Percentiles rank a stretch among this genome's conserved stretches.
Conservation (phyloP, 2,329 filamentous ascomycete species). For the Trichophyton mentagrophytes region DNA sequence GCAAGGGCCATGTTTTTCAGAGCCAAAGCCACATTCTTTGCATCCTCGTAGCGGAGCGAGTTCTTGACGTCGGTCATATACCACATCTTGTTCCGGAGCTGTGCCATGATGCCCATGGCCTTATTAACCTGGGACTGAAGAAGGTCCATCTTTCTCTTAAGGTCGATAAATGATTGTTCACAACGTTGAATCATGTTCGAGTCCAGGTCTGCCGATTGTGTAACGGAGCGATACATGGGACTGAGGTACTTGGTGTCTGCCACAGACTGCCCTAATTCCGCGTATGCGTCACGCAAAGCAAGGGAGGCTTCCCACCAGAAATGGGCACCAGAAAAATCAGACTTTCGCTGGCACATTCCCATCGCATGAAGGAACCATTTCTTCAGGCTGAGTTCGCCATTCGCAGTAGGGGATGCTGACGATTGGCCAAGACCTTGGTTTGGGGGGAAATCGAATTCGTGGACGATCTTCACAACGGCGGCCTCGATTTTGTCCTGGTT, state of each 20-base stretch:
- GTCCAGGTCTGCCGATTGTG: slow-evolving; percentile 23
- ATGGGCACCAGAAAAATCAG: slow-evolving; percentile 72
- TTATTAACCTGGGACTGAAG: slow-evolving; percentile 61
- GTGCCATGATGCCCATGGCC: slow-evolving; percentile 60
- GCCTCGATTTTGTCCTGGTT: slow-evolving; percentile 72
- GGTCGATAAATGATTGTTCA: slow-evolving; percentile 51
- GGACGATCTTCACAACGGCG: slow-evolving; percentile 65
- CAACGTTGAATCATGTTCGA: slow-evolving; percentile 24
- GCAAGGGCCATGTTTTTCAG: slow-evolving; percentile 74
- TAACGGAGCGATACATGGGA: slow-evolving; percentile 54
- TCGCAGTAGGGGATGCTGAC: not conserved
- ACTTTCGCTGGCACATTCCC: slow-evolving; percentile 61
- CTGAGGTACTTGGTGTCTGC: slow-evolving; percentile 58
- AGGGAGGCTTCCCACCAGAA: slow-evolving; percentile 74
- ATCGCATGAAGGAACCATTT: slow-evolving; percentile 51
- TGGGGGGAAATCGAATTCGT: slow-evolving; percentile 64
- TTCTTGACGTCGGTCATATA: slow-evolving; percentile 89
- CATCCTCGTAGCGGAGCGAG: slow-evolving; percentile 76
- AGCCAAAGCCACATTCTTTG: slow-evolving; percentile 71
- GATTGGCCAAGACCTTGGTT: slow-evolving; percentile 33
- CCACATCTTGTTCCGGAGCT: slow-evolving; percentile 94
- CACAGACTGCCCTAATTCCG: slow-evolving; percentile 40
- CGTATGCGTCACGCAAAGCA: slow-evolving; percentile 51
- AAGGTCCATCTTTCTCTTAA: slow-evolving; percentile 69
- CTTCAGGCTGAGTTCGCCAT: slow-evolving; percentile 16